These are phyloP conservation scores for Parasitella parasitica DNA, from an alignment of 371 early-diverging fungal species.

Conservation along the genomic window DNA sequence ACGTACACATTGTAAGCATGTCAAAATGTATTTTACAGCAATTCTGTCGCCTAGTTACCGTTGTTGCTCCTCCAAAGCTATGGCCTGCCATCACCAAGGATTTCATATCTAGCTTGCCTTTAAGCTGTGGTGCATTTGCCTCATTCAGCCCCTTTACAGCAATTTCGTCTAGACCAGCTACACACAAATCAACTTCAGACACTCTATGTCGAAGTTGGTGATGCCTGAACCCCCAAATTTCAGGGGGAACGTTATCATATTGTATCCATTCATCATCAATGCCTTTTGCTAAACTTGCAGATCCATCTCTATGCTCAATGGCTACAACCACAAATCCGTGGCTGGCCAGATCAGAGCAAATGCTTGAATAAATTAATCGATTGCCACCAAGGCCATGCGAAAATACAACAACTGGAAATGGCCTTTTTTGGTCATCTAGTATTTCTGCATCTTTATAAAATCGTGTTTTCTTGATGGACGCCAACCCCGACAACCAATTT, in stretches of 20 bases:
- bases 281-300: conserved; percentile 30
- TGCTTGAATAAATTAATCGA: conserved; percentile 42
- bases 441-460: conserved; percentile 15
- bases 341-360: conserved; percentile 53
- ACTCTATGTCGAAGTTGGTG: conserved; percentile 40
- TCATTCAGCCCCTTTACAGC: not conserved
- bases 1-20: too few species aligned
- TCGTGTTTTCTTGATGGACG: conserved; percentile 10
- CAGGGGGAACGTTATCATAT: conserved; percentile 18
- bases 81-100: conserved; percentile 54
- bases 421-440: not conserved
- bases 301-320: conserved; percentile 57
- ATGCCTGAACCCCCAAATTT: conserved; percentile 28
- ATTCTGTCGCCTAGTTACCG: conserved; percentile 12
- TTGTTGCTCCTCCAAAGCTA: conserved; percentile 62
- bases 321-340: conserved; percentile 54
- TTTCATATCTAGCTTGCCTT: conserved; percentile 41
- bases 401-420: conserved; percentile 37
- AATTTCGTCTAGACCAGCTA: conserved; percentile 2
- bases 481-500: conserved; percentile 14
- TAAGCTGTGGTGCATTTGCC: conserved; percentile 9
- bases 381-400: conserved; percentile 51
- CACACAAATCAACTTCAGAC: conserved; percentile 33
- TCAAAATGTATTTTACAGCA: not conserved
- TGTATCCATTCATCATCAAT: conserved; percentile 14